These are phyloP conservation scores for Secale cereale DNA, from an alignment of 176 grass and related monocot species.

Conservation along the genomic window DNA sequence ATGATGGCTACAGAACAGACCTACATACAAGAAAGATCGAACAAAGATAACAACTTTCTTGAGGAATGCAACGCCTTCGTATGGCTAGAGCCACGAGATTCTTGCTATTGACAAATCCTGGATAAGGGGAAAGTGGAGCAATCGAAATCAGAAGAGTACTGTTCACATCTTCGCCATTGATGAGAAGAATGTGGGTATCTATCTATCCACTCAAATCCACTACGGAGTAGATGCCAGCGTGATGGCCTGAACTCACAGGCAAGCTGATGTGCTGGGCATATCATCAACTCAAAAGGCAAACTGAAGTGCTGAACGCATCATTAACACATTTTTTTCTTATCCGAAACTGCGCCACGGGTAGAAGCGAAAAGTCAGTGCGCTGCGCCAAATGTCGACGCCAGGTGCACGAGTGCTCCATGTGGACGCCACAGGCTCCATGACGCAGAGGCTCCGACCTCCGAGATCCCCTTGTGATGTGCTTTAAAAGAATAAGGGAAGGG, in stretches of 20 bases:
- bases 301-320: conserved; percentile 18
- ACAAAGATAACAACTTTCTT: not conserved
- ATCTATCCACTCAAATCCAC: conserved; percentile 32
- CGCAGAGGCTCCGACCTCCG: not conserved
- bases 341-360: conserved; percentile 10
- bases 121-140: not conserved
- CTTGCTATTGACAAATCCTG: not conserved
- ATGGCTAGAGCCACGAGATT: not conserved
- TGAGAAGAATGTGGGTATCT: conserved; percentile 29
- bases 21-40: not conserved
- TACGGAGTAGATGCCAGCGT: conserved; percentile 6
- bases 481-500: not conserved
- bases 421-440: conserved; percentile 2
- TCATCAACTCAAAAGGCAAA: conserved; percentile 4
- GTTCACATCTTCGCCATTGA: not conserved
- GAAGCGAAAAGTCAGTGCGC: not conserved
- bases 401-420: not conserved
- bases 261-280: conserved; percentile 13
- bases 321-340: conserved; percentile 14
- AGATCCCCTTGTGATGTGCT: conserved; percentile 2
- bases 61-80: not conserved
- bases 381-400: conserved; percentile 13
- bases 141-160: not conserved
- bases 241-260: conserved; percentile 5
- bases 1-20: not conserved